A percentile compares a stretch with the other conserved stretches of the same genome.
Conservation (phyloP, 1,139 yeast genomes). For the Candida freyschussii region DNA sequence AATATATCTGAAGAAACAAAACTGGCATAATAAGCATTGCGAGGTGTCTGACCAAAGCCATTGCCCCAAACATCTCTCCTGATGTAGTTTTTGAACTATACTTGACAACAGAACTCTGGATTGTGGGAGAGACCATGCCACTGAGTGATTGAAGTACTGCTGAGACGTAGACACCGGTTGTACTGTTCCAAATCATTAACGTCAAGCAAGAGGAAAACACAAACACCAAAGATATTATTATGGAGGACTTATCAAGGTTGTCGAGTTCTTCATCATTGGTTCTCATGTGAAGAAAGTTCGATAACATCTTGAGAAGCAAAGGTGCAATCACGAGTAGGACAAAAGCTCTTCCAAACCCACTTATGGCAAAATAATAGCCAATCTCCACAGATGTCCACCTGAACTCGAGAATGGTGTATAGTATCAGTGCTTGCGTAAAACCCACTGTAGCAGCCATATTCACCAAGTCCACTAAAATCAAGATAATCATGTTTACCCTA, state of each 20-base stretch:
- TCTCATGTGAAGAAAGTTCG: constrained; percentile 1
- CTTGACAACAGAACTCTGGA: constrained; percentile 43
- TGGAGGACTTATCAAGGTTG: constrained; percentile 34
- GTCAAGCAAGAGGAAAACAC: constrained; percentile 30
- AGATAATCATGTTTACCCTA: constrained; percentile 34
- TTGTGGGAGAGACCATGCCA: constrained; percentile 38
- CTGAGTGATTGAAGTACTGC: constrained; percentile 34
- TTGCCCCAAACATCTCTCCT: constrained; percentile 52
- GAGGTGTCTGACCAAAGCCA: constrained; percentile 41
- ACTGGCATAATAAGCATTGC: constrained; percentile 38
- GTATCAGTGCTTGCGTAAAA: constrained; percentile 39
- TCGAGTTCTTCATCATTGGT: constrained; percentile 32
- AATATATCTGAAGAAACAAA: constrained; percentile 37
- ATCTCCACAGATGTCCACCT: constrained; percentile 52
- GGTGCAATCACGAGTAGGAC: constrained; percentile 39
- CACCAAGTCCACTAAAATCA: constrained; percentile 32
- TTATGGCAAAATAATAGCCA: constrained; percentile 48
- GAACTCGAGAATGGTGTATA: constrained; percentile 50
- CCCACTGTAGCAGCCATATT: constrained; percentile 26
- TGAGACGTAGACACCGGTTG: constrained; percentile 16
- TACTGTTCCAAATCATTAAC: constrained; percentile 21
- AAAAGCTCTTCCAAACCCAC: constrained; percentile 40
- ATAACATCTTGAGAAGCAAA: constrained; percentile 26
- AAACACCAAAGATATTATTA: constrained; percentile 23
- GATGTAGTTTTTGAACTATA: constrained; percentile 41